phyloP scores from a whole-genome alignment of 2,329 filamentous ascomycete species.

The Alternaria infectoria region DNA sequence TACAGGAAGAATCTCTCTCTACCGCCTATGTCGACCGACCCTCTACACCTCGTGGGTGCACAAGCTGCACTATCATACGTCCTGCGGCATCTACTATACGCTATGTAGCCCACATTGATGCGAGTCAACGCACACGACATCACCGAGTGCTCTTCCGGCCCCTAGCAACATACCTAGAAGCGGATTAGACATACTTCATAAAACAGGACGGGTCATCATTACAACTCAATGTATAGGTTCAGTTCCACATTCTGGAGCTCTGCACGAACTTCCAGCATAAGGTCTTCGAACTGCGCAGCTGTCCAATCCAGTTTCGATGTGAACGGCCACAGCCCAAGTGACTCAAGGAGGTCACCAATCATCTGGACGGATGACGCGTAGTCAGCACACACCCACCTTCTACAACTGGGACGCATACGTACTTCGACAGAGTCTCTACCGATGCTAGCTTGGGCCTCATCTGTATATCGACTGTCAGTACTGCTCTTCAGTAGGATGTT shows the following conservation, averaged over 20 bases:
- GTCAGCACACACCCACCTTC: background rate
- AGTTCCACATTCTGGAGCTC: constrained; percentile 39
- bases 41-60: background rate
- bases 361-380: constrained; percentile 14
- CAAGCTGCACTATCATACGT: background rate
- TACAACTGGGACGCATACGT: background rate
- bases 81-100: background rate
- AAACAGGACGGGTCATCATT: constrained; percentile 6
- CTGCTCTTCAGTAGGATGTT: background rate
- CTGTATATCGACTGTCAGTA: constrained; percentile 21
- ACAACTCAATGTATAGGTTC: constrained; percentile 48
- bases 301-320: constrained; percentile 42
- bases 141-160: constrained; percentile 35
- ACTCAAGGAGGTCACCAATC: constrained; percentile 45
- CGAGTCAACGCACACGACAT: constrained; percentile 2
- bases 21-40: background rate
- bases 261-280: constrained; percentile 36
- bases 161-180: constrained; percentile 39
- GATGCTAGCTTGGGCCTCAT: constrained; percentile 37
- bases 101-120: background rate
- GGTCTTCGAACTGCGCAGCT: constrained; percentile 33
- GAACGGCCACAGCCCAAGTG: constrained; percentile 47
- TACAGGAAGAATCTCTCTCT: background rate
- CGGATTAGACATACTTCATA: constrained; percentile 14
- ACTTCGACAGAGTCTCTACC: constrained; percentile 32